Conservation (phyloP, 306 rosid species). For the Gillenia trifoliata region DNA sequence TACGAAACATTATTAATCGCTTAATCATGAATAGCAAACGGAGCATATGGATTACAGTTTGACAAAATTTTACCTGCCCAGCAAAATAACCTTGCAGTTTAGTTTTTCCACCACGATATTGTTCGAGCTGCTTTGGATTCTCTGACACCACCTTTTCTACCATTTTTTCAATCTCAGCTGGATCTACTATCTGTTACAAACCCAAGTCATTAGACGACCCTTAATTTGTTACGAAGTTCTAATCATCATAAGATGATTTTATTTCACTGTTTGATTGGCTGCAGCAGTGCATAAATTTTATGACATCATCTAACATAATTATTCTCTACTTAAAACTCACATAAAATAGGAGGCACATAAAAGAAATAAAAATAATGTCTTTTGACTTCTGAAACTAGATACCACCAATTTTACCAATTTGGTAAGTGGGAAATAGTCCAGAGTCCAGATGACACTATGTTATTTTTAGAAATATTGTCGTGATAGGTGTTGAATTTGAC, state of each 20-base stretch:
- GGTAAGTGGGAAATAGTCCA: neutral
- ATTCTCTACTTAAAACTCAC: neutral
- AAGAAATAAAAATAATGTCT: neutral
- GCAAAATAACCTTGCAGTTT: constrained; percentile 84
- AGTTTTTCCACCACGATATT: constrained; percentile 79
- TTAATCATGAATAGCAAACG: neutral
- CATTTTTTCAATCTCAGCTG: constrained; percentile 75
- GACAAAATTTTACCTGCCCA: constrained; percentile 64
- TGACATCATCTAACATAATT: neutral
- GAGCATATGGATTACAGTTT: neutral
- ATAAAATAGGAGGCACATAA: neutral
- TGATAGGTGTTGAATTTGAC: neutral
- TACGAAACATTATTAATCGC: neutral
- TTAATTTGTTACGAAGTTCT: neutral
- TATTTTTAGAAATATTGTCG: neutral
- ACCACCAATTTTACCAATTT: neutral
- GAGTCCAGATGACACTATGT: neutral
- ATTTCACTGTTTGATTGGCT: neutral
- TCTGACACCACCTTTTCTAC: constrained; percentile 71
- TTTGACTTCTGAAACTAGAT: neutral
- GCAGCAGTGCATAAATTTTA: neutral
- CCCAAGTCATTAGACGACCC: constrained; percentile 13
- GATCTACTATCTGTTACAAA: constrained; percentile 69
- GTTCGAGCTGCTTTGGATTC: constrained; percentile 88
- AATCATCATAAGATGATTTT: neutral